Evolutionary conservation across 441 rosid genomes (phyloP).

Genomic region (Adansonia madagascariensis): DNA sequence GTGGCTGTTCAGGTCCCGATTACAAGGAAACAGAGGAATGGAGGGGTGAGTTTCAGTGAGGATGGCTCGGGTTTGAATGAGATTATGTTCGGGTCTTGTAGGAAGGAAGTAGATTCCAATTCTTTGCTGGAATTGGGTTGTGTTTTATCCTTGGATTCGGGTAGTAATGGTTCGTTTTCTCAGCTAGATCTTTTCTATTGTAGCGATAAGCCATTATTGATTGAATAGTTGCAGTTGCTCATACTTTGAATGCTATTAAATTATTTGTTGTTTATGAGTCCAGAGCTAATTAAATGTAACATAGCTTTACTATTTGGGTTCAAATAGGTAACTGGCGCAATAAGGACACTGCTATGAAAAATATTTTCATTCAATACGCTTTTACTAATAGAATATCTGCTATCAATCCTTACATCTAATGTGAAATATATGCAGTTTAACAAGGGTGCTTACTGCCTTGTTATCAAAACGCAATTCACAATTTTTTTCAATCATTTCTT

Average conservation of each 20-base stretch:
- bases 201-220: not conserved
- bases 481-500: not conserved
- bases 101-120: constrained; percentile 60
- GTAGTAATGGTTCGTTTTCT: constrained; percentile 55
- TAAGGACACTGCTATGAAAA: not conserved
- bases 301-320: not conserved
- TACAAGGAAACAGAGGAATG: constrained; percentile 30
- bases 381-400: not conserved
- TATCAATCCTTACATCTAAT: not conserved
- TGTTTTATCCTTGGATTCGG: constrained; percentile 44
- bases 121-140: constrained; percentile 44
- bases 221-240: constrained; percentile 2
- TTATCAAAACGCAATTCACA: not conserved
- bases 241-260: not conserved
- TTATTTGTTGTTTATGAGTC: not conserved
- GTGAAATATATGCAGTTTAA: not conserved
- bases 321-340: not conserved
- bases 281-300: not conserved
- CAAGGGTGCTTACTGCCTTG: not conserved
- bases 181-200: not conserved
- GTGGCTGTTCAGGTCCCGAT: constrained; percentile 87
- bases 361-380: not conserved
- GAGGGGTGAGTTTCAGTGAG: constrained; percentile 36
- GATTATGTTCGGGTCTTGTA: constrained; percentile 68
- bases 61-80: constrained; percentile 43